Evolutionary conservation across 768 basidiomycete species (phyloP).

Genomic region (Rhodotorula diobovata): DNA sequence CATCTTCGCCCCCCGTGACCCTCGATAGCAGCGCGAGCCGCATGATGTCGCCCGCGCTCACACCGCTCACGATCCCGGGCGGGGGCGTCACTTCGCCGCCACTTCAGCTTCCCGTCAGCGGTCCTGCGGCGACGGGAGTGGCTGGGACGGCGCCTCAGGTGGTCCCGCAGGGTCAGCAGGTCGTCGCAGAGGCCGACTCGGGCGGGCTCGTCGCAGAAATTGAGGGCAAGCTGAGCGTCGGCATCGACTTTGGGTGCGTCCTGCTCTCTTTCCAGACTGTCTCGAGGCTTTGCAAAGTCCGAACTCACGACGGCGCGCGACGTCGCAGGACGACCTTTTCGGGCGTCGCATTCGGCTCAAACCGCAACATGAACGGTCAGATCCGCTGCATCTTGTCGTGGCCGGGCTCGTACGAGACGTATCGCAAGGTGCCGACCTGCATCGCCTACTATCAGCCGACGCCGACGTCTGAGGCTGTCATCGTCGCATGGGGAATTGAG

Average conservation of each 20-base stretch:
- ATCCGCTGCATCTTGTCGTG: conserved; percentile 80
- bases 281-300: too few relatives aligned
- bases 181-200: not conserved
- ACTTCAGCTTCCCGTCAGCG: too few relatives aligned
- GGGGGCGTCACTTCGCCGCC: not conserved
- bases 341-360: conserved; percentile 63
- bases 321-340: conserved; percentile 41
- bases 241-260: conserved; percentile 37
- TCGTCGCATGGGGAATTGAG: conserved; percentile 79
- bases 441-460: conserved; percentile 57
- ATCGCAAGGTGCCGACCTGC: conserved; percentile 64
- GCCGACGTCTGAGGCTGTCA: conserved; percentile 60
- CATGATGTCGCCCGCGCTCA: not conserved
- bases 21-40: not conserved
- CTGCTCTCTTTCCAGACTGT: not conserved
- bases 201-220: not conserved
- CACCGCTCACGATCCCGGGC: not conserved
- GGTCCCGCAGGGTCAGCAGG: not conserved
- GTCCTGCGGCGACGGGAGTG: not conserved
- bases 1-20: not conserved
- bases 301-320: too few relatives aligned
- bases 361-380: conserved; percentile 66
- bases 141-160: not conserved
- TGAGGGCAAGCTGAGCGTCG: conserved; percentile 36
- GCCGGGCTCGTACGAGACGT: conserved; percentile 76